Conservation (phyloP, 768 basidiomycete genomes). For the Lactifluus rugatus region DNA sequence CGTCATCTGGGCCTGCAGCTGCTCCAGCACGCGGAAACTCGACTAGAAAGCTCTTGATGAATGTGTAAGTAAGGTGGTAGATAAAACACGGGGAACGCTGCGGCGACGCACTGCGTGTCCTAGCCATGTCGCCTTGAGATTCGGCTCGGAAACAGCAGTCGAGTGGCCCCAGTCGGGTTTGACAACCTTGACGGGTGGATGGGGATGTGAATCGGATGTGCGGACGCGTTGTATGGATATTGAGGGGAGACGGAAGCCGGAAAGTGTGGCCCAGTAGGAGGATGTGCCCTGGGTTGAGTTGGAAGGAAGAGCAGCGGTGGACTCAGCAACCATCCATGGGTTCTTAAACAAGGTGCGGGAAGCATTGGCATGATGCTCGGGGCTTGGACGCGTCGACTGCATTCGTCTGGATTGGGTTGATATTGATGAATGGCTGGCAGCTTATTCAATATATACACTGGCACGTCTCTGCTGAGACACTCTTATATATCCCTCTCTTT, state of each 20-base stretch:
- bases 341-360: conserved; percentile 3
- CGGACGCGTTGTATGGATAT: conserved; percentile 20
- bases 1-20: background rate
- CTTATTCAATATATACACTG: too few relatives aligned
- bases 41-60: conserved; percentile 24
- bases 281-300: background rate
- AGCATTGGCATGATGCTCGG: conserved; percentile 1
- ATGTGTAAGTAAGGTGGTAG: background rate
- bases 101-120: conserved; percentile 27
- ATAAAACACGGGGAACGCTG: background rate
- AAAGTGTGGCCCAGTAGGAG: background rate
- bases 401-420: too few relatives aligned
- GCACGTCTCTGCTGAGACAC: too few relatives aligned
- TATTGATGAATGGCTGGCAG: too few relatives aligned
- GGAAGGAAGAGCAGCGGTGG: background rate
- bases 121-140: background rate
- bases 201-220: conserved; percentile 9
- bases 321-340: background rate
- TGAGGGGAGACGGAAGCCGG: background rate
- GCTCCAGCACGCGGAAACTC: conserved; percentile 21
- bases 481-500: too few relatives aligned
- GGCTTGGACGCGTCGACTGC: background rate
- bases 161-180: conserved; percentile 23
- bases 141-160: conserved; percentile 2
- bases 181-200: conserved; percentile 22